Conservation (phyloP, 176 grass and related monocot genomes). For the Oryza officinalis region DNA sequence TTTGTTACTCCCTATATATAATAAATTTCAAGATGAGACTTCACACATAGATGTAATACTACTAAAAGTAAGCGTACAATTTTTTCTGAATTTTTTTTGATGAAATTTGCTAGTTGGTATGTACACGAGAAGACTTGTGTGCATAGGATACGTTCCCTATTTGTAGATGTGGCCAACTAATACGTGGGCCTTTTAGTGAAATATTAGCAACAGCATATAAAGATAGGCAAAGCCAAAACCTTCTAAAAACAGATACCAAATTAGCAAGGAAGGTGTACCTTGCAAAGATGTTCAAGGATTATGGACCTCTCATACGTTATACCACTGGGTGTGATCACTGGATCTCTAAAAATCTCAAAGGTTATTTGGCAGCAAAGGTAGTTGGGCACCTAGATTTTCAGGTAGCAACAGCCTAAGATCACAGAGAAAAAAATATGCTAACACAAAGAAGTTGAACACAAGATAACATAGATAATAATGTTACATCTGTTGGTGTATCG, state of each 20-base stretch:
- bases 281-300: conserved; percentile 72
- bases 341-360: conserved; percentile 87
- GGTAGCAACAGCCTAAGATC: conserved; percentile 18
- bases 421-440: background rate
- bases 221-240: background rate
- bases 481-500: conserved; percentile 71
- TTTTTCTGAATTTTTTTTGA: no score
- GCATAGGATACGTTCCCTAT: no score
- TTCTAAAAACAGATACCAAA: background rate
- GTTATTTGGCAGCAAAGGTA: conserved; percentile 87
- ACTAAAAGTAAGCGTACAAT: no score
- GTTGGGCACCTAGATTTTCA: conserved; percentile 68
- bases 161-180: background rate
- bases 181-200: background rate
- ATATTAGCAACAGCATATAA: background rate
- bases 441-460: background rate
- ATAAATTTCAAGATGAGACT: no score
- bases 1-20: no score
- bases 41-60: no score
- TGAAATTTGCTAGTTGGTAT: no score
- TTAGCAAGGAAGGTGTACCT: conserved; percentile 37
- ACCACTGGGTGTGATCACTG: conserved; percentile 87
- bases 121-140: no score
- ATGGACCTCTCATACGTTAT: conserved; percentile 81
- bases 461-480: background rate